phyloP scores from a whole-genome alignment of 2,329 filamentous ascomycete genomes.

The Stemphylium vesicarium region DNA sequence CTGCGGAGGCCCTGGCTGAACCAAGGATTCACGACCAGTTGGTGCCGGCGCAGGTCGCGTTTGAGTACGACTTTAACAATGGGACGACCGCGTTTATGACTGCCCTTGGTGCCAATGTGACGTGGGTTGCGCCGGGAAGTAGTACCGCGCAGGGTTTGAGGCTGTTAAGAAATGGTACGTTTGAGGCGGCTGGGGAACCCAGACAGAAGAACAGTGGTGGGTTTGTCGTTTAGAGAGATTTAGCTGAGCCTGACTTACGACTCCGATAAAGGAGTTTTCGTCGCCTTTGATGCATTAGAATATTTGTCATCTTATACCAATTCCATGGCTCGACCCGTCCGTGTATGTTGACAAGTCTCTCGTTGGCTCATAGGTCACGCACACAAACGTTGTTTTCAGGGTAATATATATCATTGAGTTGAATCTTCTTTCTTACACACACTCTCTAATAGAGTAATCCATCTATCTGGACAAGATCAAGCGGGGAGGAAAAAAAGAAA shows the following conservation, averaged over 20 bases:
- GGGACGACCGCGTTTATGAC: conserved; percentile 67
- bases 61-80: conserved; percentile 75
- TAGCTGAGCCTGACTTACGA: not conserved
- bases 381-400: no score
- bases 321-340: no score
- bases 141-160: conserved; percentile 76
- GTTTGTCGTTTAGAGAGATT: conserved; percentile 55
- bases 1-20: conserved; percentile 66
- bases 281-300: no score
- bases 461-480: not conserved
- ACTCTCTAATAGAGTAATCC: not conserved
- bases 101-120: conserved; percentile 72
- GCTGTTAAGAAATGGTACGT: conserved; percentile 67
- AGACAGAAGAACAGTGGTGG: conserved; percentile 75
- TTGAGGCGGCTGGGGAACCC: conserved; percentile 79
- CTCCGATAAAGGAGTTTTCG: no score
- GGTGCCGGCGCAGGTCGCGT: conserved; percentile 69
- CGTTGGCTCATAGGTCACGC: no score
- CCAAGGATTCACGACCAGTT: conserved; percentile 84
- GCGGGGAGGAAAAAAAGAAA: not conserved
- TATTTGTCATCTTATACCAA: no score
- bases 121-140: conserved; percentile 66
- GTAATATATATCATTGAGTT: no score
- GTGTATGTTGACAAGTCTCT: no score
- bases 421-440: no score